These are phyloP conservation scores for Rhynchosporium agropyri DNA, from an alignment of 2,329 filamentous ascomycete genomes.

Conservation along the genomic window DNA sequence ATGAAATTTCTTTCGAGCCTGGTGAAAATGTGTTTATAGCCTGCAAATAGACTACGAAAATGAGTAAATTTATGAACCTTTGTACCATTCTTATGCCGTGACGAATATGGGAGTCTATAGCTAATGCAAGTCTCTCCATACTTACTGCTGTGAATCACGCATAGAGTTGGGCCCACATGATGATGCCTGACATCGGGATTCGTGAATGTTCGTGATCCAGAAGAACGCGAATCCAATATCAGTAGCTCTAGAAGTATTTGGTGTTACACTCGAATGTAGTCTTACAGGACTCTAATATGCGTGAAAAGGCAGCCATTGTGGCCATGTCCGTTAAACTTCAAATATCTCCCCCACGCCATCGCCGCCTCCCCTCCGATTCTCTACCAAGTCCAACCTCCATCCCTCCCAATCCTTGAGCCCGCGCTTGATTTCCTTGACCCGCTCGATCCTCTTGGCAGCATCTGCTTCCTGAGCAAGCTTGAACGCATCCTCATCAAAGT, in stretches of 20 bases:
- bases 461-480: constrained; percentile 65
- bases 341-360: constrained; percentile 67
- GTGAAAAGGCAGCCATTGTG: background rate
- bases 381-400: constrained; percentile 67
- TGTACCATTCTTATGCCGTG: background rate
- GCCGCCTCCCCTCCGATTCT: constrained; percentile 51
- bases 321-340: constrained; percentile 51
- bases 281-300: constrained; percentile 2
- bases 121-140: too few relatives aligned
- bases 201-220: too few relatives aligned
- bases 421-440: constrained; percentile 66
- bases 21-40: constrained; percentile 17
- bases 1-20: background rate
- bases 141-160: background rate
- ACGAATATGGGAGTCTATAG: too few relatives aligned
- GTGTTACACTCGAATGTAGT: background rate
- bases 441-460: constrained; percentile 59
- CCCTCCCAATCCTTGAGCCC: constrained; percentile 68
- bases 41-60: constrained; percentile 28
- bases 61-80: constrained; percentile 18
- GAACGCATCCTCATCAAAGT: constrained; percentile 70
- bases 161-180: too few relatives aligned
- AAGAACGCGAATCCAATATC: too few relatives aligned
- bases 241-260: too few relatives aligned
- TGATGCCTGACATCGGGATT: too few relatives aligned